Percentiles rank a stretch among this genome's conserved stretches.
These are phyloP conservation scores for Dipodascus albidus DNA, from an alignment of 805 yeast genomes.

Conservation along the genomic window DNA sequence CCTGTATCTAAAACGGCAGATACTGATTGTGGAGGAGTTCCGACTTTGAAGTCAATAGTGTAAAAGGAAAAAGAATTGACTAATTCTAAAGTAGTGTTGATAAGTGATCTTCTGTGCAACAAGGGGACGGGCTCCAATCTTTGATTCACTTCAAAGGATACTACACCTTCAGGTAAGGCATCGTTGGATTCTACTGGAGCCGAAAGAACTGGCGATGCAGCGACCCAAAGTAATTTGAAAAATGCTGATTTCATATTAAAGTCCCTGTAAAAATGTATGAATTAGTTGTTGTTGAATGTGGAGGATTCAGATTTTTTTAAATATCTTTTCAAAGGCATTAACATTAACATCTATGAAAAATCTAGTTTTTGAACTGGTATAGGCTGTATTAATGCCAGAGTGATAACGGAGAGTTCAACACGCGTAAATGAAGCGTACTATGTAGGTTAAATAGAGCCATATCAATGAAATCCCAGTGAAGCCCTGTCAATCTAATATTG, in stretches of 20 bases:
- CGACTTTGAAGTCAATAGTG: conserved; percentile 2
- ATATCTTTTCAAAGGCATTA: background rate
- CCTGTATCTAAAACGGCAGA: conserved; percentile 5
- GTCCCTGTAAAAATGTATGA: no score
- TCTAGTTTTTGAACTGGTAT: background rate
- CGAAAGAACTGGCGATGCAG: background rate
- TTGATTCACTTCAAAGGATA: background rate
- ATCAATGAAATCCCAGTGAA: background rate
- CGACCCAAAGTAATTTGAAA: background rate
- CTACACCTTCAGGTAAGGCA: background rate
- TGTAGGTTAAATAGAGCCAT: background rate
- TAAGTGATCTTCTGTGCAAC: background rate
- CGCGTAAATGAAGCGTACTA: background rate
- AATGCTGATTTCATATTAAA: background rate
- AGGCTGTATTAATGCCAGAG: background rate
- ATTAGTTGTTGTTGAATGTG: background rate
- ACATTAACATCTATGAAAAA: background rate
- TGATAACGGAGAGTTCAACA: background rate
- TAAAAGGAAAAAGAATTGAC: background rate
- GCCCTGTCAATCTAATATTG: background rate
- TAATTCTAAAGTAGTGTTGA: background rate
- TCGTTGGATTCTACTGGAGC: background rate
- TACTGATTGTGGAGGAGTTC: conserved; percentile 5
- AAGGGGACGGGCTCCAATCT: background rate
- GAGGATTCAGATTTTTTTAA: background rate